Evolutionary conservation across 2,329 filamentous ascomycete species (phyloP).

Genomic region (Ascochyta koolunga): DNA sequence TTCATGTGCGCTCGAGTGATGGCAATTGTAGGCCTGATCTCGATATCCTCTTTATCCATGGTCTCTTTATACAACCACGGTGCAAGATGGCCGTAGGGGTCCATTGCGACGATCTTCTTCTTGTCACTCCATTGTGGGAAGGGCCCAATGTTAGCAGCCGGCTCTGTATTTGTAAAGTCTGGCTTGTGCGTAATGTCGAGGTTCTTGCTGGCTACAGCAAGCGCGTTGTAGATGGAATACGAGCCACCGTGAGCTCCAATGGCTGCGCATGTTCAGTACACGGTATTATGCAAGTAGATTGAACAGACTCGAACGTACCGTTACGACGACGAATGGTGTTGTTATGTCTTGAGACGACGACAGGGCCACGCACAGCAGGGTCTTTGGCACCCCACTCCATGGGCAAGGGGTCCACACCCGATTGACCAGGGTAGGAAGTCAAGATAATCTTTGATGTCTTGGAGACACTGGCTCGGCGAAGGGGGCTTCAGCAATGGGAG

Average conservation of each 20-base stretch:
- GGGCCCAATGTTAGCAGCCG: conserved; percentile 85
- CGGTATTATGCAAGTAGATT: not conserved
- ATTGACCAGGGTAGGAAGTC: conserved; percentile 91
- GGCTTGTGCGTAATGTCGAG: conserved; percentile 81
- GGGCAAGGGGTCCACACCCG: conserved; percentile 87
- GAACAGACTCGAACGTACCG: conserved; percentile 56
- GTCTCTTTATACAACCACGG: conserved; percentile 82
- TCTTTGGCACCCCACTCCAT: conserved; percentile 87
- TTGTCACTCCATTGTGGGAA: conserved; percentile 88
- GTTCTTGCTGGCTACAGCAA: conserved; percentile 90
- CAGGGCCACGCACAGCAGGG: conserved; percentile 77
- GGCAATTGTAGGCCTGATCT: conserved; percentile 89
- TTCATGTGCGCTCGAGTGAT: conserved; percentile 95
- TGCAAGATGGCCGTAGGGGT: conserved; percentile 86
- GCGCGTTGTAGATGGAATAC: conserved; percentile 93
- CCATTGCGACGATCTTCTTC: conserved; percentile 97
- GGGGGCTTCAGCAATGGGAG: conserved; percentile 40
- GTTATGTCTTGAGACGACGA: conserved; percentile 79
- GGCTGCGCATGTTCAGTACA: conserved; percentile 48
- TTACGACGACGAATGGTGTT: conserved; percentile 82
- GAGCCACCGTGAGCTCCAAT: conserved; percentile 83
- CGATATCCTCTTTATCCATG: conserved; percentile 78
- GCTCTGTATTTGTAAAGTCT: conserved; percentile 85
- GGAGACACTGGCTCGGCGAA: conserved; percentile 51
- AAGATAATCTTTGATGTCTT: conserved; percentile 69